Evolutionary conservation across 768 basidiomycete genomes (phyloP), one percentile per base, ranked within the genome.

Genomic region (Naganishia kalamii): DNA sequence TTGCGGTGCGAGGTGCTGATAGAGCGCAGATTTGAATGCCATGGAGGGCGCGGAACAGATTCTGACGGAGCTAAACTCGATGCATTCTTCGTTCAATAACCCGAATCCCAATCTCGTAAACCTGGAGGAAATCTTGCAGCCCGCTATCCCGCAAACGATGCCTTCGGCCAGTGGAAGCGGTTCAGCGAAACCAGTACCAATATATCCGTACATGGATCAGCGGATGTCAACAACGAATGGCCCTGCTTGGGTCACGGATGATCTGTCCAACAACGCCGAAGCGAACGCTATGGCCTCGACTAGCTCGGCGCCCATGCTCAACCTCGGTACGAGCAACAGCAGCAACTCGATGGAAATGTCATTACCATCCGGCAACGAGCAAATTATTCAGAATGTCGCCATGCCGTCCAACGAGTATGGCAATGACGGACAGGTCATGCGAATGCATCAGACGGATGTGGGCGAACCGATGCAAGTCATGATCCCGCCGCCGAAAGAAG

Each of bases 11-110:
- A 17, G 3, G 6, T 11, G 33, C 60, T 66, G 37, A 65, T 30
- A 37, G 25, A n/a, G 6, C 21, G 7, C 25, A 71, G 70, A 68
- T 40, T 27, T 57, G 21, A 57, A 57, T 27, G 54, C 54, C 23
- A n/a, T 35, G 15, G 54, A 57, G 21, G 54, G 54, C 1, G 54
- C 37, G 11, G 35, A 37, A 35, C 35, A 57, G 40, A 23, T 57
- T 7, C 23, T 57, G 12, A 40, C 12, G 21, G 54, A 40, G 3
- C 2, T 57, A 23, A 57, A 57, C 27, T 57, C 54, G 54, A 33
- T 57, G 11, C 54, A 41, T 21, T 33, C 54, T 15, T 57, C 54
- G 37, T 57, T 57, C 54, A 35, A 23, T 5, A 57, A 41, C n/a
- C 35, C 21, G 6, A 41, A 57, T 57, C 32, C 32, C n/a, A 35